phyloP scores from a whole-genome alignment of 2,329 filamentous ascomycete species.

The Akanthomyces dipterigenus region DNA sequence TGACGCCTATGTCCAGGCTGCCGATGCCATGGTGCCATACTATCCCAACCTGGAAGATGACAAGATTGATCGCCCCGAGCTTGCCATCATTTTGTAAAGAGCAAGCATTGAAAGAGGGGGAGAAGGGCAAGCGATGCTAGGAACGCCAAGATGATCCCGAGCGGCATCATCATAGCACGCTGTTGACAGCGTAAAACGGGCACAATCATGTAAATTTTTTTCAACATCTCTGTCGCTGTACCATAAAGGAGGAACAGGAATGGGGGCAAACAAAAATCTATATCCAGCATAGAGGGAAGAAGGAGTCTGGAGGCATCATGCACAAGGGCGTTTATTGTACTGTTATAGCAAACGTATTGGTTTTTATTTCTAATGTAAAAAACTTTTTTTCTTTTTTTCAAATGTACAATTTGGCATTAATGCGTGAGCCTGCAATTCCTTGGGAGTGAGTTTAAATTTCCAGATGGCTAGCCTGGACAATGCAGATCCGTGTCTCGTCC shows the following conservation, averaged over 20 bases:
- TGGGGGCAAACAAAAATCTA: background rate
- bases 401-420: background rate
- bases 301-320: conserved; percentile 2
- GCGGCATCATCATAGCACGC: background rate
- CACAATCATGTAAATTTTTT: background rate
- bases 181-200: background rate
- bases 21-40: conserved; percentile 93
- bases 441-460: background rate
- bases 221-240: background rate
- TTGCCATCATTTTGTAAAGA: conserved; percentile 71
- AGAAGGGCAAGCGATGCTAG: background rate
- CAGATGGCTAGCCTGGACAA: background rate
- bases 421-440: background rate
- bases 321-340: conserved; percentile 4
- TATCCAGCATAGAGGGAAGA: conserved; percentile 1
- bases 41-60: conserved; percentile 85
- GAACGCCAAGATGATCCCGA: background rate
- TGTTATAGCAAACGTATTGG: background rate
- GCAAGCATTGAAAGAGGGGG: background rate
- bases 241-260: background rate
- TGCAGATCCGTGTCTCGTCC: background rate
- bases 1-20: conserved; percentile 88
- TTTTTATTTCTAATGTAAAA: background rate
- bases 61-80: conserved; percentile 68
- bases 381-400: background rate